Evolutionary conservation across 352 stramenopile genomes (phyloP), one percentile per base, ranked within the genome.

Genomic region (Thraustotheca clavata): DNA sequence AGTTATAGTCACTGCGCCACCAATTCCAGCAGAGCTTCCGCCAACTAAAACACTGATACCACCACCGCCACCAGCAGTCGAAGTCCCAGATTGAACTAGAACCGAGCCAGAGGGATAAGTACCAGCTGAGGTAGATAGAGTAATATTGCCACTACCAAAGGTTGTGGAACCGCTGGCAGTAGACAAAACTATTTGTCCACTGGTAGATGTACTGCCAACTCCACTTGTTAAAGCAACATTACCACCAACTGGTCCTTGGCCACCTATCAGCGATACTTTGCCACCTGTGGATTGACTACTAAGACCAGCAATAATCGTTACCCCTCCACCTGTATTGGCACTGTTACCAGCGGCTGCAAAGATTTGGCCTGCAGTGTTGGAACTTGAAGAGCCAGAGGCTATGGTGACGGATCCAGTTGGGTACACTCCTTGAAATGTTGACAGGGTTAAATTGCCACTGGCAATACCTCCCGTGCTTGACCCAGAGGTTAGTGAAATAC

Each of bases 301-400:
- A 47, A 77, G 49, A 39, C 76, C 76, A 55, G 72, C 72, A 18
- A 67, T 70, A n/a, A 85, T 46, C 4, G 74, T 71, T 31, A 65
- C 29, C 22, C n/a, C 26, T 31, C 38, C 57, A 29, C 57, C 40
- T n/a, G 57, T 35, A n/a, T 32, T 65, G 18, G 24, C 34, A 9
- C 57, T 65, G 41, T 27, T 50, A 18, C 55, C 55, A 31, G 2
- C 34, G 20, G 20, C 11, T 11, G 34, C 55, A 7, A 31, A 39
- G 34, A 62, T 62, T 9, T 33, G 26, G 24, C 55, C 55, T 18
- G 55, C 55, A 16, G 55, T 4, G 39, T 36, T 36, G n/a, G 16
- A n/a, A 6, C 39, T 41, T 16, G 55, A 65, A 9, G n/a, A 22
- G 11, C 57, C 57, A 18, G 57, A 55, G 29, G 3, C 46, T 29